phyloP scores from a whole-genome alignment of 768 basidiomycete species.

The Suillus spraguei region DNA sequence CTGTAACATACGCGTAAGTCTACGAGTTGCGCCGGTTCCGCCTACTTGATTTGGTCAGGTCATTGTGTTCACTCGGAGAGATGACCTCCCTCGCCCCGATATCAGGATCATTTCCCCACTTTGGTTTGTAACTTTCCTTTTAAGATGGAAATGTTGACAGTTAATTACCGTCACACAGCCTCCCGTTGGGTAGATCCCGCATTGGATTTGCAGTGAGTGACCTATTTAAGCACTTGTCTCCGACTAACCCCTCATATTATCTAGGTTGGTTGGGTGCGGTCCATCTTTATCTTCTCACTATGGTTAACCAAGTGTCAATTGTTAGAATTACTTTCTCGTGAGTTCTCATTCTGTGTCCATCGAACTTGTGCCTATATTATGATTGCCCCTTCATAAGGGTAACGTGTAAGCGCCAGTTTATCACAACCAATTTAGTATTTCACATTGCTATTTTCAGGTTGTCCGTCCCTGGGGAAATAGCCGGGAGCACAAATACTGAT shows the following conservation, averaged over 20 bases:
- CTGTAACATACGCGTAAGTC: slow-evolving; percentile 61
- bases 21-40: slow-evolving; percentile 26
- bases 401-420: slow-evolving; percentile 5
- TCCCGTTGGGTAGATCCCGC: slow-evolving; percentile 63
- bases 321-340: slow-evolving; percentile 55
- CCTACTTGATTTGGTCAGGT: slow-evolving; percentile 32
- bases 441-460: neutral
- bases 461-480: slow-evolving; percentile 68
- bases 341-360: slow-evolving; percentile 21
- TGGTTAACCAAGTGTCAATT: slow-evolving; percentile 36
- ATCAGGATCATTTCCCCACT: slow-evolving; percentile 79
- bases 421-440: neutral
- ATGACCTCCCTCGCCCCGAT: slow-evolving; percentile 80
- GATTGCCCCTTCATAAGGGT: slow-evolving; percentile 1
- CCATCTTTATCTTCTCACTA: neutral
- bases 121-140: slow-evolving; percentile 40
- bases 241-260: neutral
- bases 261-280: slow-evolving; percentile 19
- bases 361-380: neutral
- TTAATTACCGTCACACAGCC: slow-evolving; percentile 33
- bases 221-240: neutral
- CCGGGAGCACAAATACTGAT: slow-evolving; percentile 73
- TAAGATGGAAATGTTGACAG: neutral
- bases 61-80: slow-evolving; percentile 71
- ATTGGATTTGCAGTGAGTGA: slow-evolving; percentile 57